Percentiles rank a stretch among this genome's conserved stretches.
phyloP scores from a whole-genome alignment of 1,139 yeast genomes.

The Yamadazyma pseudoaaseri region DNA sequence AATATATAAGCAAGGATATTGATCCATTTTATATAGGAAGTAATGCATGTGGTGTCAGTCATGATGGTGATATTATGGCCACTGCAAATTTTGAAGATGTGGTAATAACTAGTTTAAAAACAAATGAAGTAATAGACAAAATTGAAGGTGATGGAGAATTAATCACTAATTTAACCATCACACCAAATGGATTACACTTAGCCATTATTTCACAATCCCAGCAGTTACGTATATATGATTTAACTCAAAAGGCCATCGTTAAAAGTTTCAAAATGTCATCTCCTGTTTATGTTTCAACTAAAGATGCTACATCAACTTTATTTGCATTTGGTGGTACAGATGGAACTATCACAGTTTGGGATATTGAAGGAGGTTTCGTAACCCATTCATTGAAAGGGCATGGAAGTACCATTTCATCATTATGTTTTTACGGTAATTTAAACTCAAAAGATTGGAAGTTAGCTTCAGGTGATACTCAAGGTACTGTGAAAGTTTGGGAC shows the following conservation, averaged over 20 bases:
- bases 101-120: constrained; percentile 60
- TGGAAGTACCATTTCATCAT: constrained; percentile 84
- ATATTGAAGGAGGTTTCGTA: constrained; percentile 79
- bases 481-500: constrained; percentile 87
- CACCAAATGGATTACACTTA: constrained; percentile 72
- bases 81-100: constrained; percentile 78
- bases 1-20: constrained; percentile 32
- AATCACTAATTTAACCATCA: constrained; percentile 68
- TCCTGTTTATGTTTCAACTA: constrained; percentile 77
- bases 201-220: constrained; percentile 84
- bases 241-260: constrained; percentile 44
- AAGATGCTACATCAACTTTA: constrained; percentile 78
- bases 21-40: constrained; percentile 87
- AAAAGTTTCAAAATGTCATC: constrained; percentile 63
- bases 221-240: constrained; percentile 65
- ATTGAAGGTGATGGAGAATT: constrained; percentile 86
- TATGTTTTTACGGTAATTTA: constrained; percentile 70
- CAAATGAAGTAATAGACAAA: constrained; percentile 57
- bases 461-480: constrained; percentile 87
- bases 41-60: constrained; percentile 66
- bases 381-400: constrained; percentile 95
- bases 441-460: constrained; percentile 74
- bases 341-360: constrained; percentile 91
- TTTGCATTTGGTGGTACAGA: constrained; percentile 96
- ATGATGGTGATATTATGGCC: constrained; percentile 70